Evolutionary conservation across 495 filamentous ascomycete genomes (phyloP), one percentile per base, ranked within the genome.

Genomic region (Pyrenula massariospora): DNA sequence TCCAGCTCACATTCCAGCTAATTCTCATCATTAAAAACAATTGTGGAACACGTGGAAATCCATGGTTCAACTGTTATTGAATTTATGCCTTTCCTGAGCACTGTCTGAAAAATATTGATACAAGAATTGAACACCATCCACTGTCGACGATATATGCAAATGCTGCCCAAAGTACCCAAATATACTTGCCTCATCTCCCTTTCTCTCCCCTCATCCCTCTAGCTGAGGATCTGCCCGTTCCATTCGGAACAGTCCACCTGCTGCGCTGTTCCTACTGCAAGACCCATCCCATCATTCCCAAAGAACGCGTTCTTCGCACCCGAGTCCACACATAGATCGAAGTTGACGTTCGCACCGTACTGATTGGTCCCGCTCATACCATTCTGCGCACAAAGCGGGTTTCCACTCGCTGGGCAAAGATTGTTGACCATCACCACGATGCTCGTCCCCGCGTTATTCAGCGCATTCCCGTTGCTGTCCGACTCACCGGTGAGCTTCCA

Each of bases 271-370:
- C 31, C 31, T 15, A 42, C 31, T 15, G 8, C 50, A 5, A 52
- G 19, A 5, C 50, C 50, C 8, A 20, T 24, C 19, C 50, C 50
- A 52, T 24, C 22, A 52, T 20, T 20, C n/a, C 22, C 50, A 25
- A 73, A 71, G n/a, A 73, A 56, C 3, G 69, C 68, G 19, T 50
- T 57, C 20, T 60, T 59, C 2, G 69, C 69, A 1, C 64, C 65
- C 22, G 59, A 59, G 51, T 71, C 70, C 11, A 54, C 66, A 59
- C 70, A 73, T 24, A 72, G 64, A 54, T 73, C 66, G 59, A 73
- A 70, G 59, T 73, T 63, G 3, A 71, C 56, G 22, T 69, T 60
- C 15, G 65, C 68, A 53, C 69, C 70, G 50, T 69, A 63, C 51
- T 62, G 63, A 48, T 72, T 73, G 12, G 59, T 61, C 5, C 54